Evolutionary conservation across 2,329 filamentous ascomycete genomes (phyloP).

Genomic region (Akanthomyces muscarius): DNA sequence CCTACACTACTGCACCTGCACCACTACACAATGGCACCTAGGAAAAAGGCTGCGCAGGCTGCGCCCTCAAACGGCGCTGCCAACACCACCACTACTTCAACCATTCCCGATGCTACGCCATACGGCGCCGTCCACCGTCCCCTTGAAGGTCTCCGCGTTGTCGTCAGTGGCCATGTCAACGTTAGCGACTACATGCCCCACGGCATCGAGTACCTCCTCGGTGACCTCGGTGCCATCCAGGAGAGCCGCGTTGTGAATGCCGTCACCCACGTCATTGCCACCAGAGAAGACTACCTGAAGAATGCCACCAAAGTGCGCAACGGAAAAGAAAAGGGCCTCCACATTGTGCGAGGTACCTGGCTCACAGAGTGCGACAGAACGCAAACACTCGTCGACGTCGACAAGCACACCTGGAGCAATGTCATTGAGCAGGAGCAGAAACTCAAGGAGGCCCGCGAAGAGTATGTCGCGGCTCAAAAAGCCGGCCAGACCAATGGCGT

Average conservation of each 20-base stretch:
- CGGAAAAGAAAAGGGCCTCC: constrained; percentile 43
- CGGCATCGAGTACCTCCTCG: constrained; percentile 6
- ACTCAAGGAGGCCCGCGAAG: constrained; percentile 23
- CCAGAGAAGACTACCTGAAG: constrained; percentile 47
- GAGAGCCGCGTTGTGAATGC: constrained; percentile 38
- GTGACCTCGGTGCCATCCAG: constrained; percentile 10
- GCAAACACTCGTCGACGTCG: constrained; percentile 24
- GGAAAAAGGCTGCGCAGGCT: constrained; percentile 12
- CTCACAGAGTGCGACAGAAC: constrained; percentile 48
- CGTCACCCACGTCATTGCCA: constrained; percentile 56
- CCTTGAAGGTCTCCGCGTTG: constrained; percentile 48
- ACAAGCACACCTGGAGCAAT: constrained; percentile 27
- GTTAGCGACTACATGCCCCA: constrained; percentile 43
- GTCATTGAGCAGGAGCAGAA: constrained; percentile 23
- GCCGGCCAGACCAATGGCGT: constrained; percentile 19
- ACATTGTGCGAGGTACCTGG: constrained; percentile 59
- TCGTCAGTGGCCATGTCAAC: constrained; percentile 58
- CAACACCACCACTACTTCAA: not conserved
- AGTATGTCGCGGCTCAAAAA: constrained; percentile 23
- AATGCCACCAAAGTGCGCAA: constrained; percentile 49
- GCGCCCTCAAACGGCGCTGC: constrained; percentile 19
- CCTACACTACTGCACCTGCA: not conserved
- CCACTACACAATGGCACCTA: constrained; percentile 5
- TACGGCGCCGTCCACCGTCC: constrained; percentile 26
- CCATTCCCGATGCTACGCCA: constrained; percentile 11